Percentiles rank a stretch among this genome's conserved stretches.
phyloP scores from a whole-genome alignment of 2,329 filamentous ascomycete species.

The Pseudocercospora vitis region DNA sequence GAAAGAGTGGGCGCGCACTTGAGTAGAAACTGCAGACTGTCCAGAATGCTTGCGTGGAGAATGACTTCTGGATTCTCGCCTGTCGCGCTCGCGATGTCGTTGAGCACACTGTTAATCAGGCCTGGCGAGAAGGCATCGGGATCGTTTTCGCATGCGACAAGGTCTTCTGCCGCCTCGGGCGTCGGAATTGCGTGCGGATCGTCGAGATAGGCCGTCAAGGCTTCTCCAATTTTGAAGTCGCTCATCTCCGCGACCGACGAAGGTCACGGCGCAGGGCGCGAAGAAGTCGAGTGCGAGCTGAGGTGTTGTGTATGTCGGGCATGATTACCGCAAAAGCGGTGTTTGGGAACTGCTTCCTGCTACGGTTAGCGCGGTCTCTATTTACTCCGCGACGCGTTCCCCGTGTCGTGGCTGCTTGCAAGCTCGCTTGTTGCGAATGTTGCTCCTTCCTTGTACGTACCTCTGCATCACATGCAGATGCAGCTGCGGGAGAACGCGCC shows the following conservation, averaged over 20 bases:
- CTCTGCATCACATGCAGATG: constrained; percentile 5
- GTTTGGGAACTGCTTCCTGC: background rate
- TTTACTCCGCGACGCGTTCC: background rate
- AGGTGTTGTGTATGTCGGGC: background rate
- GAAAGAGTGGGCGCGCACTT: constrained; percentile 75
- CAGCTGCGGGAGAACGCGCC: background rate
- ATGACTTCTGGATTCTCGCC: constrained; percentile 90
- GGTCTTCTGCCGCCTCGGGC: constrained; percentile 76
- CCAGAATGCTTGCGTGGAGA: constrained; percentile 73
- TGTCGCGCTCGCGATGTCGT: constrained; percentile 88
- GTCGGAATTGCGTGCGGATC: constrained; percentile 82
- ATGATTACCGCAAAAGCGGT: background rate
- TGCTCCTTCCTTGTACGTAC: constrained; percentile 9
- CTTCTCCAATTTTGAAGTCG: constrained; percentile 93
- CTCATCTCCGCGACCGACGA: constrained; percentile 57
- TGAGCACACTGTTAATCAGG: constrained; percentile 80
- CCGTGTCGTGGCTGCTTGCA: background rate
- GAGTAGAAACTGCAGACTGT: constrained; percentile 91
- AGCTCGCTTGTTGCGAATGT: background rate
- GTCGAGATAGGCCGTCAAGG: constrained; percentile 94
- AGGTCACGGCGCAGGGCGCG: background rate
- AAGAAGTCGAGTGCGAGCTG: background rate
- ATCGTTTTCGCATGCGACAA: constrained; percentile 91
- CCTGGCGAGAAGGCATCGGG: constrained; percentile 76
- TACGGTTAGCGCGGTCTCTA: background rate